Evolutionary conservation across 352 stramenopile species (phyloP).

Genomic region (Phytophthora chlamydospora): DNA sequence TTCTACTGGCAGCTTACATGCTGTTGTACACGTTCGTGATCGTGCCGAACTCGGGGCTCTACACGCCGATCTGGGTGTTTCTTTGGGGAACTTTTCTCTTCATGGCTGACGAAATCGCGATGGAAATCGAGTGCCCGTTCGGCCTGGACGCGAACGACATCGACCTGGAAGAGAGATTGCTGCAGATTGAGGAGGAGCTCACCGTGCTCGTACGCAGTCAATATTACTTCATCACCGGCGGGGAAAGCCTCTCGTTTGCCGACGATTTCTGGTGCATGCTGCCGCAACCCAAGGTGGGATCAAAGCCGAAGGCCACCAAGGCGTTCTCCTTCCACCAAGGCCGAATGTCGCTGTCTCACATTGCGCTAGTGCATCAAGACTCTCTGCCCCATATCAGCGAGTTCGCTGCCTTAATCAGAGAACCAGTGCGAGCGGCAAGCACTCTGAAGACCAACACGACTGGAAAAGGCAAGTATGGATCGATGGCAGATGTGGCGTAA

Average conservation of each 20-base stretch:
- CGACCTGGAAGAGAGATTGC: conserved; percentile 59
- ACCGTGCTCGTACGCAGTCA: conserved; percentile 74
- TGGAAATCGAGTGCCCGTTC: conserved; percentile 83
- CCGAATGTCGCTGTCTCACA: conserved; percentile 48
- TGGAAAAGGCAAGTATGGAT: no score
- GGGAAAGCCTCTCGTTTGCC: conserved; percentile 36
- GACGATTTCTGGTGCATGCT: conserved; percentile 25
- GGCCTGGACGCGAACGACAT: conserved; percentile 79
- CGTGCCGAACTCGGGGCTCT: conserved; percentile 66
- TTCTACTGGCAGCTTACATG: conserved; percentile 72
- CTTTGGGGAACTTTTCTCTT: conserved; percentile 80
- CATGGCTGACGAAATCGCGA: conserved; percentile 73
- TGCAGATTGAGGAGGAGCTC: conserved; percentile 81
- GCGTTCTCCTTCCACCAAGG: conserved; percentile 68
- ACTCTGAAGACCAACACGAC: no score
- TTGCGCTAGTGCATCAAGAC: conserved; percentile 36
- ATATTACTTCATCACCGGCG: conserved; percentile 76
- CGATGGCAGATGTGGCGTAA: no score
- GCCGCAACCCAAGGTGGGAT: conserved; percentile 20
- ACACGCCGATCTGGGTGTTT: conserved; percentile 79
- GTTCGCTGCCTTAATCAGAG: conserved; percentile 60
- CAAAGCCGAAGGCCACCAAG: conserved; percentile 13
- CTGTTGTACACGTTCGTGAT: conserved; percentile 81
- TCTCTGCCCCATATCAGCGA: conserved; percentile 71
- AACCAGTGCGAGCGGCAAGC: background rate